A percentile compares a stretch with the other conserved stretches of the same genome.
These are phyloP conservation scores for Pseudogymnoascus sp. DNA, from an alignment of 2,329 filamentous ascomycete species.

Conservation along the genomic window DNA sequence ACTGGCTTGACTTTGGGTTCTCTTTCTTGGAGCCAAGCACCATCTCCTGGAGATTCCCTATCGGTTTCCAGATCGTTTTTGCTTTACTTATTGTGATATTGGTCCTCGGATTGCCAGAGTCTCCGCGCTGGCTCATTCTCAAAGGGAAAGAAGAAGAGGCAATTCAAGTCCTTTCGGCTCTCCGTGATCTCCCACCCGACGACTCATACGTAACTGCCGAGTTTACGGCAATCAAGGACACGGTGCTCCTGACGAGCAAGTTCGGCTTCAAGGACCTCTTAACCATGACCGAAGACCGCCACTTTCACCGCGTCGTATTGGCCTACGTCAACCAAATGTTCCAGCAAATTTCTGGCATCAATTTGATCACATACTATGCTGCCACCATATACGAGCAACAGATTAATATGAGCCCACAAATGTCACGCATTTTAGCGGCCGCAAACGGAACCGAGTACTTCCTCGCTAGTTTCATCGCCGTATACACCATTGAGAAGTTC, in stretches of 20 bases:
- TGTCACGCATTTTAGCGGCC: constrained; percentile 47
- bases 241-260: constrained; percentile 50
- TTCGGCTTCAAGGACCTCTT: constrained; percentile 36
- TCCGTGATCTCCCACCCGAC: constrained; percentile 35
- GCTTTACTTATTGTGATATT: constrained; percentile 48
- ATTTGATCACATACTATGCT: constrained; percentile 38
- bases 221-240: constrained; percentile 44
- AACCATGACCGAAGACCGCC: constrained; percentile 42
- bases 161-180: constrained; percentile 34
- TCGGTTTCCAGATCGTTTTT: constrained; percentile 50
- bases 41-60: constrained; percentile 52
- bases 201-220: constrained; percentile 49
- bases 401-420: constrained; percentile 37
- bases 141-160: constrained; percentile 38
- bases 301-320: constrained; percentile 45
- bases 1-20: constrained; percentile 53
- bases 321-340: constrained; percentile 42
- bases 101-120: constrained; percentile 46
- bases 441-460: constrained; percentile 40
- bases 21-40: constrained; percentile 41
- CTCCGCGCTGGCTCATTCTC: constrained; percentile 38
- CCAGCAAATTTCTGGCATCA: constrained; percentile 41
- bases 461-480: constrained; percentile 31
- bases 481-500: constrained; percentile 43
- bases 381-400: constrained; percentile 42